These are phyloP conservation scores for Sanghuangporus weigelae DNA, from an alignment of 1,284 basidiomycete genomes.

Conservation along the genomic window DNA sequence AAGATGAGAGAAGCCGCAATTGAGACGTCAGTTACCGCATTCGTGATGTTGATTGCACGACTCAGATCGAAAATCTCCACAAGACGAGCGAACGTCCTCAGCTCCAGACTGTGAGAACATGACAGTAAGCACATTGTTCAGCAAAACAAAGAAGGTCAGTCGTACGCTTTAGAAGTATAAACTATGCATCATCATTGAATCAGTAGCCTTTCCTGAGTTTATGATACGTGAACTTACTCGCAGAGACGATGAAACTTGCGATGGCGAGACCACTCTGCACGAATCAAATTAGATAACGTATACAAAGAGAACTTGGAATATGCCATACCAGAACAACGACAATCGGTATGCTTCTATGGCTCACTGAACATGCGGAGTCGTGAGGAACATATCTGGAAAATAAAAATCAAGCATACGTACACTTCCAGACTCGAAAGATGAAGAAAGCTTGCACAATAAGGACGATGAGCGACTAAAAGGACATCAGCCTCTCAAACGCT, in stretches of 20 bases:
- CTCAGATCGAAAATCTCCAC: conserved; percentile 10
- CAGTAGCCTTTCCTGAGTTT: background rate
- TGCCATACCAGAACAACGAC: conserved; percentile 2
- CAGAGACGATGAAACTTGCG: background rate
- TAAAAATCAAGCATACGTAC: background rate
- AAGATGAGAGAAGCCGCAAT: conserved; percentile 15
- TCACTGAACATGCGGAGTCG: background rate
- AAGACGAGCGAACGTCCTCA: conserved; percentile 10
- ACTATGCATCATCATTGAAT: background rate
- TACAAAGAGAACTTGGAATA: background rate
- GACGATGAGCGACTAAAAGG: conserved; percentile 4
- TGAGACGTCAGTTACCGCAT: conserved; percentile 11
- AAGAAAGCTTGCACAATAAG: conserved; percentile 17
- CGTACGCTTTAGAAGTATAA: conserved; percentile 8
- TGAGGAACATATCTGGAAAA: background rate
- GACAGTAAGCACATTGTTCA: background rate
- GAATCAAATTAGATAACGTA: background rate
- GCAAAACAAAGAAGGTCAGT: background rate
- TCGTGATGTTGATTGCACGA: conserved; percentile 13
- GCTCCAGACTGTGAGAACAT: background rate
- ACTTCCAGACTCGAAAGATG: conserved; percentile 15
- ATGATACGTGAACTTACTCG: conserved; percentile 1
- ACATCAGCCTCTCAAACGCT: background rate
- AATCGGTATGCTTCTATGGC: conserved; percentile 10
- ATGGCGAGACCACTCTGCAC: background rate